Conservation (phyloP, 768 basidiomycete genomes). For the Lenzites betulinus region DNA sequence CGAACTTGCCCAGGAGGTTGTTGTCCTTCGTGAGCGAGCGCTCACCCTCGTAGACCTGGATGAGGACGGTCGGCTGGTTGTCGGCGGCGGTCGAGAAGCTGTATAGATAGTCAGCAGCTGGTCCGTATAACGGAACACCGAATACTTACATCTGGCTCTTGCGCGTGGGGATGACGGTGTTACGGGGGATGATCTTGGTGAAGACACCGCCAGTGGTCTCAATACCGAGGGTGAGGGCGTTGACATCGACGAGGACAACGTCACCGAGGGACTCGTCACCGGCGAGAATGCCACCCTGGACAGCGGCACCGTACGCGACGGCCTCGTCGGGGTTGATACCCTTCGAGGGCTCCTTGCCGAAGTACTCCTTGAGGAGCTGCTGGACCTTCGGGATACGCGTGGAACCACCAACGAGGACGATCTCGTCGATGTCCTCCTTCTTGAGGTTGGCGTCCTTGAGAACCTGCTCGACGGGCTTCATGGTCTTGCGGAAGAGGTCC, state of each 20-base stretch:
- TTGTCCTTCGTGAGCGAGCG: constrained; percentile 98
- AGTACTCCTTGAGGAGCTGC: constrained; percentile 97
- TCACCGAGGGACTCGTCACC: constrained; percentile 91
- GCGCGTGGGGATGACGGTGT: constrained; percentile 97
- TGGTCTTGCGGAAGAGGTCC: constrained; percentile 98
- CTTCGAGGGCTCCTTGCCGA: constrained; percentile 97
- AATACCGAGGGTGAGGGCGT: constrained; percentile 96
- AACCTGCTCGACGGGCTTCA: constrained; percentile 99
- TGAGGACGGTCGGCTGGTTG: constrained; percentile 93
- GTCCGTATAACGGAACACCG: not conserved
- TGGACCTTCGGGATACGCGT: constrained; percentile 99
- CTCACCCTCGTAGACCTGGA: constrained; percentile 98
- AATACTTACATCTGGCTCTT: constrained; percentile 83
- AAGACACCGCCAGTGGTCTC: constrained; percentile 99
- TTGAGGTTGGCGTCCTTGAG: constrained; percentile 97
- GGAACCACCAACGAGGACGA: constrained; percentile 94
- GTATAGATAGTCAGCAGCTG: constrained; percentile 28
- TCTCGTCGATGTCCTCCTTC: constrained; percentile 96
- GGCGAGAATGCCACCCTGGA: constrained; percentile 97
- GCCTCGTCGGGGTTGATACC: constrained; percentile 99
- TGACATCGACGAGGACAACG: constrained; percentile 94
- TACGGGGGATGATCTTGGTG: constrained; percentile 95
- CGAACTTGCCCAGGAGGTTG: constrained; percentile 97
- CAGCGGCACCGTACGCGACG: constrained; percentile 97
- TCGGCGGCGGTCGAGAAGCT: constrained; percentile 81